Conservation (phyloP, 352 stramenopile genomes). For the Phytophthora tentaculata region DNA sequence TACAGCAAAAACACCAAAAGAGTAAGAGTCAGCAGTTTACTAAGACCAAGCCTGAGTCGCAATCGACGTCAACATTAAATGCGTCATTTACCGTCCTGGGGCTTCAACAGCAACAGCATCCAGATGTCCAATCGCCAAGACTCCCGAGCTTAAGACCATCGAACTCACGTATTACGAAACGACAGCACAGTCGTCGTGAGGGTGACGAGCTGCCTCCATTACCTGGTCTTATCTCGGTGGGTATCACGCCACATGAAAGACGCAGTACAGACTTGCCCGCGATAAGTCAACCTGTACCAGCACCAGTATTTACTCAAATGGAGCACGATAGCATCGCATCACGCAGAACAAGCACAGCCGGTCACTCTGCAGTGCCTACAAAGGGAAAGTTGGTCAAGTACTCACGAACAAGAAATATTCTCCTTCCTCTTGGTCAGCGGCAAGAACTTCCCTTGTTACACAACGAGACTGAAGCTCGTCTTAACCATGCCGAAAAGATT, state of each 20-base stretch:
- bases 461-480: slow-evolving; percentile 29
- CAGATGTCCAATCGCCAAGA: slow-evolving; percentile 1
- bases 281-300: slow-evolving; percentile 3
- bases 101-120: slow-evolving; percentile 23
- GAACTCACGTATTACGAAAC: background rate
- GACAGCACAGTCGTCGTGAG: background rate
- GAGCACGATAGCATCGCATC: slow-evolving; percentile 16
- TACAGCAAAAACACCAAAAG: slow-evolving; percentile 29
- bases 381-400: slow-evolving; percentile 15
- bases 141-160: background rate
- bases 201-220: slow-evolving; percentile 5
- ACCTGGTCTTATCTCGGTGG: slow-evolving; percentile 10
- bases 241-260: slow-evolving; percentile 9
- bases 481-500: slow-evolving; percentile 51
- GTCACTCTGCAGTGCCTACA: background rate
- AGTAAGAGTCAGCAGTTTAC: slow-evolving; percentile 8
- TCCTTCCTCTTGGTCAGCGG: slow-evolving; percentile 18
- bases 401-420: background rate
- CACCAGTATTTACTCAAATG: slow-evolving; percentile 16
- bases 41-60: slow-evolving; percentile 2
- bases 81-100: slow-evolving; percentile 26
- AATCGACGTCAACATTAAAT: slow-evolving; percentile 5
- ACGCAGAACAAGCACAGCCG: background rate
- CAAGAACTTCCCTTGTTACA: slow-evolving; percentile 5
- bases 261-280: background rate